A percentile compares a stretch with the other conserved stretches of the same genome.
Evolutionary conservation across 495 filamentous ascomycete species (phyloP).

Genomic region (Chaetomidium leptoderma): DNA sequence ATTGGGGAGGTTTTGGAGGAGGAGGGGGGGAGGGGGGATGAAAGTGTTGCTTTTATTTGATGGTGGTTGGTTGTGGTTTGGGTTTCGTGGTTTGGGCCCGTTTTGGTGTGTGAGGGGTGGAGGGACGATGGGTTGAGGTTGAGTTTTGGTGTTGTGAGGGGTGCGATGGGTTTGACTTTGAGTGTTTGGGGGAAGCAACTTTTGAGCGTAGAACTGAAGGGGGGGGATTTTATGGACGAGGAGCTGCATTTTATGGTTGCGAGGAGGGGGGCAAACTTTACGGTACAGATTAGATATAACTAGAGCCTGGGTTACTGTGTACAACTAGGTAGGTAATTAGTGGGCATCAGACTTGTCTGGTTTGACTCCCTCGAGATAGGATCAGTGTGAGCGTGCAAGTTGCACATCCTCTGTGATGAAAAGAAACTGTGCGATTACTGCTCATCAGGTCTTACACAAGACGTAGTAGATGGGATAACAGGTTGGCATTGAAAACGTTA

Average conservation of each 20-base stretch:
- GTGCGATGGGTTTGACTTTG: too few relatives aligned
- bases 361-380: neutral
- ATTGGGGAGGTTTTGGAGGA: constrained; percentile 7
- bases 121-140: too few relatives aligned
- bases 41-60: constrained; percentile 14
- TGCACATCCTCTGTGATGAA: too few relatives aligned
- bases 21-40: neutral
- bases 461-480: neutral
- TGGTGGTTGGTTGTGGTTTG: neutral
- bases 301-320: neutral
- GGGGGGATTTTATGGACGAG: neutral
- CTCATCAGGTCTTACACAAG: neutral
- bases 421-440: too few relatives aligned
- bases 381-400: neutral
- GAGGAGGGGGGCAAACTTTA: neutral
- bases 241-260: neutral
- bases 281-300: neutral
- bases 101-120: too few relatives aligned
- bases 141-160: too few relatives aligned
- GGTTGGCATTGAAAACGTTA: too few relatives aligned
- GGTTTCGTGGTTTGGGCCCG: too few relatives aligned
- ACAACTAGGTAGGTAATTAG: neutral
- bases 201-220: neutral
- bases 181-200: too few relatives aligned
- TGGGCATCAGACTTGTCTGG: neutral